Base-by-base conservation (phyloP, 352 stramenopile species). In the Pythium pectinolyticum region DNA sequence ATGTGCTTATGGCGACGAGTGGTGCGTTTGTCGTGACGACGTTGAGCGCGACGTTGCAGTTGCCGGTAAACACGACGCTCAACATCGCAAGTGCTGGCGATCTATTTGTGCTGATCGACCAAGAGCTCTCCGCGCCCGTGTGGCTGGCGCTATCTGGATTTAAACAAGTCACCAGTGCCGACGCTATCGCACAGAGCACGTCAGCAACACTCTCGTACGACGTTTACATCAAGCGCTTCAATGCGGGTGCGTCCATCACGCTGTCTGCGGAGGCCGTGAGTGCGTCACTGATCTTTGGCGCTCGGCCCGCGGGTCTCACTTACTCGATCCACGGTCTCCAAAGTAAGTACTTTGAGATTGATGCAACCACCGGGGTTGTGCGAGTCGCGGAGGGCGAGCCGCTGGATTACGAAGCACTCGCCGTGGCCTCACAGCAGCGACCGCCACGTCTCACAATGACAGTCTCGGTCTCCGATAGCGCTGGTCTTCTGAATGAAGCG, bases 351-450 rank as follows among this genome's bases (percentile, higher is more conserved):
- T 68, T 74, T n/a, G 39, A 48, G n/a, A 32, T 66, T 1, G 22
- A 32, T 24, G 24, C 51, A 22, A 60, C 28, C 0, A 54, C 53
- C 0, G 73, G 74, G 5, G 61, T 73, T 20, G 22, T 84, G 14
- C 25, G 53, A 2, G 47, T 84, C 11, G 34, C 69, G 11, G 51
- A 50, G 5, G 41, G 22, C 20, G 57, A 49, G 1, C 14, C 12
- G 14, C 53, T 88, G 0, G 75, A 86, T 27, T 88, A 69, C 32
- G 79, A 88, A 57, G 40, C 48, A 14, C 61, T 82, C 11, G 31
- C 48, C 3, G 31, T 24, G 15, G 15, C 55, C 5, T 12, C 25
- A 5, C 55, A 66, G 25, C 66, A 69, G 0, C 40, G 74, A 25
- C 34, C 55, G 17, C 59, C 60, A 24, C 59, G 48, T 1, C 51